Conservation (phyloP, 768 basidiomycete species). For the Boletus sp. region DNA sequence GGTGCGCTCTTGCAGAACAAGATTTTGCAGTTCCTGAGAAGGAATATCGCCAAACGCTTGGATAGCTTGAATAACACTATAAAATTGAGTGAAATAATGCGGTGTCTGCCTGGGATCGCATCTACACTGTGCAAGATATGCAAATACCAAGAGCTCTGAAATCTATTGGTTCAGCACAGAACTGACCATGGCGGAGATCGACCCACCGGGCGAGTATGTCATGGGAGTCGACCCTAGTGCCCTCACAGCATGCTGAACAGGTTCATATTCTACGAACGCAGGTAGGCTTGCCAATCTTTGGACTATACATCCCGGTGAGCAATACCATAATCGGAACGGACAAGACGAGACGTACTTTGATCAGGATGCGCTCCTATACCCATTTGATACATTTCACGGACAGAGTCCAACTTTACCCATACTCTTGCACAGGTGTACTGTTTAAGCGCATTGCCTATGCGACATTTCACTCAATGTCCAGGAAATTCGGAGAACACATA, state of each 20-base stretch:
- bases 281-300: constrained; percentile 50
- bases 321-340: not conserved
- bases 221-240: constrained; percentile 64
- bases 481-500: constrained; percentile 25
- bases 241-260: constrained; percentile 41
- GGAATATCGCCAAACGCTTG: constrained; percentile 47
- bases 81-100: constrained; percentile 61
- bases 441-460: constrained; percentile 46
- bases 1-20: constrained; percentile 59
- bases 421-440: constrained; percentile 40
- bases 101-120: constrained; percentile 70
- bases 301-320: constrained; percentile 38
- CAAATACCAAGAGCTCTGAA: constrained; percentile 72
- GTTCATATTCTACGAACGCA: constrained; percentile 39
- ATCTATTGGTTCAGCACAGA: constrained; percentile 2
- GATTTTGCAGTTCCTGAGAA: constrained; percentile 49
- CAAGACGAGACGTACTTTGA: constrained; percentile 52
- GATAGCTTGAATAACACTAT: constrained; percentile 49
- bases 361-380: constrained; percentile 76
- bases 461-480: constrained; percentile 10
- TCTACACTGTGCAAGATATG: constrained; percentile 77
- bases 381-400: constrained; percentile 67
- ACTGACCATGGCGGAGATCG: not conserved
- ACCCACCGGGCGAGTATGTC: constrained; percentile 63
- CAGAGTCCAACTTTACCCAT: constrained; percentile 55